Conservation (phyloP, 192 early-diverging fungal genomes). For the Gonapodya sp. region DNA sequence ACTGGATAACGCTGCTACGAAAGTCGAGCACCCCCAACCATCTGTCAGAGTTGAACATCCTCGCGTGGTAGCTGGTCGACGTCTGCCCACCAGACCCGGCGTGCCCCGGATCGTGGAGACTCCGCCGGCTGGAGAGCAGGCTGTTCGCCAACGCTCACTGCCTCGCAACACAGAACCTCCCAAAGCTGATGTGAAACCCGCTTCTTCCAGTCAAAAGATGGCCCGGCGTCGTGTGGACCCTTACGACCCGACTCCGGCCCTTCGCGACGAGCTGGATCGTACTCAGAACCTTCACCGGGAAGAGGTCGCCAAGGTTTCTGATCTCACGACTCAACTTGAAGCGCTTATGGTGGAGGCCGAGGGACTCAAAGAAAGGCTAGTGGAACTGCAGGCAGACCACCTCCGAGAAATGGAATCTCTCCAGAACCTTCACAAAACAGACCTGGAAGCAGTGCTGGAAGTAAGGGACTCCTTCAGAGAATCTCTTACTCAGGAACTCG, state of each 20-base stretch:
- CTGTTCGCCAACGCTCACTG: not conserved
- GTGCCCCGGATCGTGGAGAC: too few relatives aligned
- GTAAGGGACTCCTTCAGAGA: not conserved
- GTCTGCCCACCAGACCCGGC: not conserved
- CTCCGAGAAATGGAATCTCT: not conserved
- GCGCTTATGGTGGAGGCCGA: not conserved
- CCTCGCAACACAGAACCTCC: not conserved
- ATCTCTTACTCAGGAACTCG: not conserved
- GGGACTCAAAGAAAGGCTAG: not conserved
- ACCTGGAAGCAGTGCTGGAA: not conserved
- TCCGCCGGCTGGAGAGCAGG: not conserved
- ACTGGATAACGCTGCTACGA: not conserved
- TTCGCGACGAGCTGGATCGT: not conserved
- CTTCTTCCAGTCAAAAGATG: not conserved
- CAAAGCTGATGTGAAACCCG: not conserved
- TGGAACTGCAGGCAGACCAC: not conserved
- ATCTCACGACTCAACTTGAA: not conserved
- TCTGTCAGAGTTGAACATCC: not conserved
- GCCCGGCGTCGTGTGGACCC: not conserved
- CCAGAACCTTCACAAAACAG: not conserved
- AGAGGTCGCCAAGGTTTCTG: not conserved
- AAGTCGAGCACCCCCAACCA: not conserved
- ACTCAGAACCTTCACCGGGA: not conserved
- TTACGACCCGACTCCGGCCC: not conserved
- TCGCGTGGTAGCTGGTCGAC: not conserved